Percentiles rank a stretch among this genome's conserved stretches.
phyloP scores from a whole-genome alignment of 2,329 filamentous ascomycete species.

The Diplocarpon rosae region DNA sequence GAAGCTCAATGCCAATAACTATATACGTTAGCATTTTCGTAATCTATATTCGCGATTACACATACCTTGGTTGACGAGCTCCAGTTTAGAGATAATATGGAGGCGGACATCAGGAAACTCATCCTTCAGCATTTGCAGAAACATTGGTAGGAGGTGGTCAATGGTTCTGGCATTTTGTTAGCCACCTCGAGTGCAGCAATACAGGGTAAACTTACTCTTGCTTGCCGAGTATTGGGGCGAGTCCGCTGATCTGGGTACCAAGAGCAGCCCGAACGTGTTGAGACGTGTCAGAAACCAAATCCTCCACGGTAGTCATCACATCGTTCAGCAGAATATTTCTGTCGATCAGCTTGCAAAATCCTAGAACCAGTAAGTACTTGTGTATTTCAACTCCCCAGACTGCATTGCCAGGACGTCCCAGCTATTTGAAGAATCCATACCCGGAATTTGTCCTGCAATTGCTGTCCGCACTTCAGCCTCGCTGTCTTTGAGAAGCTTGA shows the following conservation, averaged over 20 bases:
- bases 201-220: constrained; percentile 55
- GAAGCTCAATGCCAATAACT: constrained; percentile 96
- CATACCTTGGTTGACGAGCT: constrained; percentile 89
- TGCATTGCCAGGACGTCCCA: too few species aligned
- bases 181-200: background rate
- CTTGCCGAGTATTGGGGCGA: constrained; percentile 94
- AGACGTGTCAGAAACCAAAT: constrained; percentile 88
- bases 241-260: constrained; percentile 91
- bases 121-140: constrained; percentile 98
- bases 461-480: constrained; percentile 96
- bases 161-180: constrained; percentile 56
- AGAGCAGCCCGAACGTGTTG: constrained; percentile 94
- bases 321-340: constrained; percentile 81
- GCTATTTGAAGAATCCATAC: constrained; percentile 30
- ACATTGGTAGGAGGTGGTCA: constrained; percentile 94
- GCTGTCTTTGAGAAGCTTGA: constrained; percentile 94
- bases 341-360: constrained; percentile 87
- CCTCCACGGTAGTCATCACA: constrained; percentile 93
- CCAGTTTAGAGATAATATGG: constrained; percentile 99
- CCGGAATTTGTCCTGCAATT: constrained; percentile 92
- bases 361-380: constrained; percentile 33
- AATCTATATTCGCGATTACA: constrained; percentile 3
- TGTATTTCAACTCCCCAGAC: background rate
- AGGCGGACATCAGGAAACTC: constrained; percentile 96
- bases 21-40: constrained; percentile 12